Conservation (phyloP, 768 basidiomycete species). For the Agaricus sinodeliciosus region DNA sequence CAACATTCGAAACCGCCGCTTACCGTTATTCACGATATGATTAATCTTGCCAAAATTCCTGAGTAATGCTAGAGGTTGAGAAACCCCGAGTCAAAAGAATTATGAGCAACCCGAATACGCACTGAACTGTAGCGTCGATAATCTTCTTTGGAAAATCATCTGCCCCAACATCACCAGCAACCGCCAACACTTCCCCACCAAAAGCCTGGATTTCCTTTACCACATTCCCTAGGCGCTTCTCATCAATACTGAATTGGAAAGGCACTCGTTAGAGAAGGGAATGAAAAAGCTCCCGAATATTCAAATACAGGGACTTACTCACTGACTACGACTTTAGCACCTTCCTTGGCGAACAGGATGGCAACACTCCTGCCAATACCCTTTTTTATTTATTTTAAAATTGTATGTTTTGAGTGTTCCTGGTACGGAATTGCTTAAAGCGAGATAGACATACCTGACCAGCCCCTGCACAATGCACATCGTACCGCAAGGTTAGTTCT, state of each 20-base stretch:
- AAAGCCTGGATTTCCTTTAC: conserved; percentile 64
- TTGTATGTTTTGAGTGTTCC: too few relatives aligned
- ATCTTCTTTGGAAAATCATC: conserved; percentile 80
- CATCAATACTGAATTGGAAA: conserved; percentile 64
- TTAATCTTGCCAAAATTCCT: conserved; percentile 82
- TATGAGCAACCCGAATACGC: conserved; percentile 20
- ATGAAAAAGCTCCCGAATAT: background rate
- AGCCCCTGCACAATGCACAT: conserved; percentile 41
- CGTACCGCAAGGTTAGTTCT: background rate
- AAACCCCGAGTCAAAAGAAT: background rate
- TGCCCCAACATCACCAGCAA: conserved; percentile 76
- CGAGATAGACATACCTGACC: conserved; percentile 48
- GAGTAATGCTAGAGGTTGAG: background rate
- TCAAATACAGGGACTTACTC: conserved; percentile 41
- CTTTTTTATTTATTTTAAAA: conserved; percentile 27
- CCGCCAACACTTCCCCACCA: conserved; percentile 69
- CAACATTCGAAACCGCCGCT: conserved; percentile 7
- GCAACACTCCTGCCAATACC: conserved; percentile 77
- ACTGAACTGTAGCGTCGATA: conserved; percentile 71
- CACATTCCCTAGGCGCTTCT: conserved; percentile 56
- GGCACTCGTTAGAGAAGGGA: background rate
- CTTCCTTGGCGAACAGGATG: conserved; percentile 75
- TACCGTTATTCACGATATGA: conserved; percentile 80
- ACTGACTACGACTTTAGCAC: conserved; percentile 80
- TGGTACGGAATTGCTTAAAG: background rate